These are phyloP conservation scores for Aureobasidium sp. DNA, from an alignment of 2,329 filamentous ascomycete species.

Conservation along the genomic window DNA sequence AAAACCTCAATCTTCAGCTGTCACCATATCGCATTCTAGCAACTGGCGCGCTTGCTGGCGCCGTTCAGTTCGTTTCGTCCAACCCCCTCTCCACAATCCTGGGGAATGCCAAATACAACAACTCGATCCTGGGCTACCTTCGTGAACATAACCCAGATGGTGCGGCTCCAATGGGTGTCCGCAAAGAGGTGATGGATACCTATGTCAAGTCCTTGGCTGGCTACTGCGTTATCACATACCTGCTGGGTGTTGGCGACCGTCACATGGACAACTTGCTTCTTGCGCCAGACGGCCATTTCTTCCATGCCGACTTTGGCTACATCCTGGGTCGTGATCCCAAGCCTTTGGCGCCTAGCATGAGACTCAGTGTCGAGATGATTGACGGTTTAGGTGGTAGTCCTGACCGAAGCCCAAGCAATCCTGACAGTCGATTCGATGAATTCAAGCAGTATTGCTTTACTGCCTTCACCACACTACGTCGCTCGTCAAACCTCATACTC, in stretches of 20 bases:
- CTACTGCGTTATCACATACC: conserved; percentile 97
- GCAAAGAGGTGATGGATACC: conserved; percentile 86
- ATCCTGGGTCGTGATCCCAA: conserved; percentile 96
- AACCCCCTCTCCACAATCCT: conserved; percentile 75
- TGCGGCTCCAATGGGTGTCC: conserved; percentile 69
- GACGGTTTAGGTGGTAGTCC: conserved; percentile 83
- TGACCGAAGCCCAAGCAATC: conserved; percentile 1
- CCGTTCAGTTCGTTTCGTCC: conserved; percentile 80
- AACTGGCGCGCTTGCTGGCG: conserved; percentile 79
- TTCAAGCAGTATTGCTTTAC: conserved; percentile 97
- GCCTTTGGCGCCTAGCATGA: conserved; percentile 94
- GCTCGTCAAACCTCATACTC: conserved; percentile 81
- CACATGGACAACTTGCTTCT: conserved; percentile 93
- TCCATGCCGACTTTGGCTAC: conserved; percentile 97
- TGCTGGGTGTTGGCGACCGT: conserved; percentile 89
- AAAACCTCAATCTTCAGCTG: conserved; percentile 90
- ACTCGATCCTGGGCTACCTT: conserved; percentile 69
- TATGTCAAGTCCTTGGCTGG: conserved; percentile 94
- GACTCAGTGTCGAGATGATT: conserved; percentile 95
- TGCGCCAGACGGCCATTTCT: conserved; percentile 84
- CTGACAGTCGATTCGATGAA: conserved; percentile 57
- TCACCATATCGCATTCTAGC: conserved; percentile 95
- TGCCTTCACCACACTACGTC: conserved; percentile 82
- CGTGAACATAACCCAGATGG: conserved; percentile 84
- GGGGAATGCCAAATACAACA: conserved; percentile 61